Conservation (phyloP, 495 filamentous ascomycete genomes). For the Aspergillus sclerotioniger region DNA sequence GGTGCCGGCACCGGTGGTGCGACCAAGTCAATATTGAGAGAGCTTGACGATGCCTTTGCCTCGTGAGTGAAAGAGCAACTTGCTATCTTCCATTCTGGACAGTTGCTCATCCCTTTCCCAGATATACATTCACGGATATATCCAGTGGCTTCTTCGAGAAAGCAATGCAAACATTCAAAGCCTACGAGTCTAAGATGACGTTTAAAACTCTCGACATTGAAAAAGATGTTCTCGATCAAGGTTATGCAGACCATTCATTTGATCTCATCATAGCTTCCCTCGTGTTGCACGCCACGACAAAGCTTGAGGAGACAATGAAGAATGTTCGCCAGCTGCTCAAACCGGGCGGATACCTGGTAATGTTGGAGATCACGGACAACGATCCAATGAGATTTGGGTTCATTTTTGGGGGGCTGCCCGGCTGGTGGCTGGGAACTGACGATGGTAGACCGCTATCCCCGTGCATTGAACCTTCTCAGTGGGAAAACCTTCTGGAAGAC, state of each 20-base stretch:
- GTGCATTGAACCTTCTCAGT: neutral
- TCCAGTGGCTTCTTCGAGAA: slow-evolving; percentile 31
- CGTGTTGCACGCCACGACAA: slow-evolving; percentile 21
- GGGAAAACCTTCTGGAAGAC: neutral
- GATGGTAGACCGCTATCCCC: slow-evolving; percentile 15
- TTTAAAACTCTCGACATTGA: slow-evolving; percentile 30
- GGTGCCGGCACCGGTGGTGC: neutral
- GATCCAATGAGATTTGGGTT: slow-evolving; percentile 22
- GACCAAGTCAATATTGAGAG: neutral
- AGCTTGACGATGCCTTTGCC: neutral
- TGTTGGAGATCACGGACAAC: slow-evolving; percentile 42
- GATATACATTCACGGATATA: neutral
- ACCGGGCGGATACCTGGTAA: slow-evolving; percentile 19
- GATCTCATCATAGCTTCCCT: slow-evolving; percentile 20
- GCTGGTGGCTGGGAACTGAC: slow-evolving; percentile 28
- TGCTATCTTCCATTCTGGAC: too few species aligned
- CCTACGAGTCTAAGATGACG: slow-evolving; percentile 21
- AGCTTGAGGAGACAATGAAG: slow-evolving; percentile 14
- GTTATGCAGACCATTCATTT: slow-evolving; percentile 10
- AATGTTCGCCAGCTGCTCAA: slow-evolving; percentile 16
- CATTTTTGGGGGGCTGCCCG: slow-evolving; percentile 20
- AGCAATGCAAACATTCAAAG: slow-evolving; percentile 19
- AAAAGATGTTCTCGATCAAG: slow-evolving; percentile 10
- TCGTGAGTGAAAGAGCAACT: too few species aligned
- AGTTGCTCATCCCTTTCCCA: too few species aligned